phyloP scores from a whole-genome alignment of 176 grass and related monocot species.

The Thinopyrum elongatum region DNA sequence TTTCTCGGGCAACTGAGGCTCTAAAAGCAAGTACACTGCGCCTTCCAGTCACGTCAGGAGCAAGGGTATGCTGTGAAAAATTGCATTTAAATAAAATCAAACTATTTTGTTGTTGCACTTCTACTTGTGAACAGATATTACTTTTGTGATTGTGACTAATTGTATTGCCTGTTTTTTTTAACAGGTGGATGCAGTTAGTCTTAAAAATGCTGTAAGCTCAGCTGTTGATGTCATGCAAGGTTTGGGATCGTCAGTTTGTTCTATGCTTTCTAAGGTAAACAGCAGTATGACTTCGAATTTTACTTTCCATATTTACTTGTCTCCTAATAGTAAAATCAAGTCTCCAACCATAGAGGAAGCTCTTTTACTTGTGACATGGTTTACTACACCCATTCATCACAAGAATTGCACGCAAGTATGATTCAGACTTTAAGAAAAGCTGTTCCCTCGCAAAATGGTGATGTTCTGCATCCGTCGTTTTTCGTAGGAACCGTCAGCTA shows the following conservation, averaged over 20 bases:
- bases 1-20: conserved; percentile 67
- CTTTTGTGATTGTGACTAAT: conserved; percentile 23
- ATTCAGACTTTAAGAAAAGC: neutral
- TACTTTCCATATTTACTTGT: neutral
- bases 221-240: conserved; percentile 90
- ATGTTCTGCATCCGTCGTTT: neutral
- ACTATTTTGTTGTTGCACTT: neutral
- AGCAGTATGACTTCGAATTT: neutral
- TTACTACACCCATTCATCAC: neutral
- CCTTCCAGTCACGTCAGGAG: conserved; percentile 66
- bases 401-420: neutral
- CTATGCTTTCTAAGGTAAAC: conserved; percentile 77
- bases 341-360: neutral
- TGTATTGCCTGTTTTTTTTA: conserved; percentile 21
- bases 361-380: conserved; percentile 6
- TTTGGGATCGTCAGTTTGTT: conserved; percentile 72
- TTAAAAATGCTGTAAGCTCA: conserved; percentile 88
- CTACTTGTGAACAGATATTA: neutral
- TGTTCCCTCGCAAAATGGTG: conserved; percentile 2
- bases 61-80: conserved; percentile 57
- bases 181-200: conserved; percentile 72
- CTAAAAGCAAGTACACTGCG: conserved; percentile 92
- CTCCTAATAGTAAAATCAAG: neutral
- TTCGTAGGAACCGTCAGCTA: neutral
- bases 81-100: conserved; percentile 15